phyloP scores from a whole-genome alignment of 2,329 filamentous ascomycete species.

The Monosporascus sp. region DNA sequence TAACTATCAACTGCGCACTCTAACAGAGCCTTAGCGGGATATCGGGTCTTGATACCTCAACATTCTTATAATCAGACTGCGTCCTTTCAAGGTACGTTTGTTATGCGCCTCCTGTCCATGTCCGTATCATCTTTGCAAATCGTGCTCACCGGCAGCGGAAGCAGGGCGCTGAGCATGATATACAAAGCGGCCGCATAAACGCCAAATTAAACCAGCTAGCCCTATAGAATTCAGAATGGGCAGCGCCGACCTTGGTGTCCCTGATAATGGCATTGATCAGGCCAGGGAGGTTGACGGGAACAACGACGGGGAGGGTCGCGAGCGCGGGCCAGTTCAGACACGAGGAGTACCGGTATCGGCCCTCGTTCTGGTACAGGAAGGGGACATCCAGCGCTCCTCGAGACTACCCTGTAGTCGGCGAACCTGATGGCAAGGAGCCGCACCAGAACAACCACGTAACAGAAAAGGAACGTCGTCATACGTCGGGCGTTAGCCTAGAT shows the following conservation, averaged over 20 bases:
- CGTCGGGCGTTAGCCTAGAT: constrained; percentile 2
- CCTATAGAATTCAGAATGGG: constrained; percentile 3
- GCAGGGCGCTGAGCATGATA: background rate
- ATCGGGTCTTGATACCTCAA: background rate
- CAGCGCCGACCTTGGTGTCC: background rate
- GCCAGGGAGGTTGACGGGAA: constrained; percentile 4
- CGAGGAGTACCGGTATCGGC: constrained; percentile 3
- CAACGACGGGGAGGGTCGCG: constrained; percentile 2
- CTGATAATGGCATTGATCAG: constrained; percentile 2
- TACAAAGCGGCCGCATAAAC: constrained; percentile 3
- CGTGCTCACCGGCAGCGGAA: background rate
- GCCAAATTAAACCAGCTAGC: constrained; percentile 5
- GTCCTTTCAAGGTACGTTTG: background rate
- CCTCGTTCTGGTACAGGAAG: constrained; percentile 4
- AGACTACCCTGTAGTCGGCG: constrained; percentile 8
- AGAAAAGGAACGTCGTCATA: constrained; percentile 4
- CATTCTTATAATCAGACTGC: background rate
- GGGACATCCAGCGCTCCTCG: constrained; percentile 2
- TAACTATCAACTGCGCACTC: too few species aligned
- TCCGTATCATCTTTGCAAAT: background rate
- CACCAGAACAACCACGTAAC: constrained; percentile 7
- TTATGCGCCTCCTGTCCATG: background rate
- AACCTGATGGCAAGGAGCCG: constrained; percentile 7
- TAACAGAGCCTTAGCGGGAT: too few species aligned
- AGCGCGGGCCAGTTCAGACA: constrained; percentile 6